These are phyloP conservation scores for Boehmeria nivea DNA, from an alignment of 306 rosid species.

Conservation along the genomic window DNA sequence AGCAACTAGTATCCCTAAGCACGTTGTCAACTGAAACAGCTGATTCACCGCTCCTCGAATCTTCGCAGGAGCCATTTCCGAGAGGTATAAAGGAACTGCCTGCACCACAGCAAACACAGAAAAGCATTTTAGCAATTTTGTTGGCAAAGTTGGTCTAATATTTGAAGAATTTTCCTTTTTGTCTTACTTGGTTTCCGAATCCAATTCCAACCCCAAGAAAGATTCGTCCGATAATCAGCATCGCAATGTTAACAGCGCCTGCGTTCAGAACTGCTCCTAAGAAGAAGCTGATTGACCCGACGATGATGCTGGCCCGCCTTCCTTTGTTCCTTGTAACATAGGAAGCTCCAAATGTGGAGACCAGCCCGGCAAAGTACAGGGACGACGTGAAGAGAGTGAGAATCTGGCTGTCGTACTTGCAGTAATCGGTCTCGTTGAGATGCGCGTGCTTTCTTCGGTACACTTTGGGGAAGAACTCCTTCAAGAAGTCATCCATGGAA, in stretches of 20 bases:
- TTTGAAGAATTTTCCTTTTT: not conserved
- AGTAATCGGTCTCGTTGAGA: conserved; percentile 69
- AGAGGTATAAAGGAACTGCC: conserved; percentile 89
- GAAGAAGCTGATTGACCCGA: conserved; percentile 77
- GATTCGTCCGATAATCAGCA: conserved; percentile 76
- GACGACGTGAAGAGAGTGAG: conserved; percentile 93
- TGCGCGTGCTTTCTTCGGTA: conserved; percentile 59
- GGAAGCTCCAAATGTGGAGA: conserved; percentile 84
- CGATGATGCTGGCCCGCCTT: conserved; percentile 81
- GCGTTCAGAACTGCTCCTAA: conserved; percentile 78
- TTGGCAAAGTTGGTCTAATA: not conserved
- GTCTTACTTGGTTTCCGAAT: conserved; percentile 85
- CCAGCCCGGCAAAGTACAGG: conserved; percentile 75
- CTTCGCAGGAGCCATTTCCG: conserved; percentile 88
- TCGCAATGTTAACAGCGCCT: conserved; percentile 55
- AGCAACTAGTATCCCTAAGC: conserved; percentile 62
- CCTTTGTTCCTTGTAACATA: conserved; percentile 65
- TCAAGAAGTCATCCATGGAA: conserved; percentile 85
- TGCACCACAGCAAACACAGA: conserved; percentile 24
- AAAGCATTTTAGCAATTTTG: not conserved
- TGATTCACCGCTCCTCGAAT: conserved; percentile 87
- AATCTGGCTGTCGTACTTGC: conserved; percentile 80
- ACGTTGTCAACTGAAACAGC: conserved; percentile 83
- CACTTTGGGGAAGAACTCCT: conserved; percentile 66
- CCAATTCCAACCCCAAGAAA: conserved; percentile 86